Evolutionary conservation across 2,329 filamentous ascomycete genomes (phyloP).

Genomic region (Aspergillus flavus): DNA sequence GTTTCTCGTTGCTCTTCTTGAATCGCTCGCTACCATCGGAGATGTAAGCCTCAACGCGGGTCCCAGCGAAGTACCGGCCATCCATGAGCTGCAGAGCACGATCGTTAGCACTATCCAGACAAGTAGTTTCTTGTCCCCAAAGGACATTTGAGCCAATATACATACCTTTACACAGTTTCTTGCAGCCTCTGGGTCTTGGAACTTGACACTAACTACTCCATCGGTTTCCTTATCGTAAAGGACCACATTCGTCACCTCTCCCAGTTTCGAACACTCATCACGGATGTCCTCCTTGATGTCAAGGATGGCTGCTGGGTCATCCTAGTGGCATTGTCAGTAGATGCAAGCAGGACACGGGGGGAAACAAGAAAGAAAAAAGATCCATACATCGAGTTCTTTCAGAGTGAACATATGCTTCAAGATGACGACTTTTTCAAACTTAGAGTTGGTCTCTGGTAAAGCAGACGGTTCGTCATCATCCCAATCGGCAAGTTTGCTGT

Average conservation of each 20-base stretch:
- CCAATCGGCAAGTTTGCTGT: constrained; percentile 89
- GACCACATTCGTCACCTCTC: constrained; percentile 86
- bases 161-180: constrained; percentile 65
- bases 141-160: neutral
- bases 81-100: constrained; percentile 62
- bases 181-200: constrained; percentile 71
- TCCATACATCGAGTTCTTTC: constrained; percentile 67
- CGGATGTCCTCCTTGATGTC: constrained; percentile 95
- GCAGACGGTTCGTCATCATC: constrained; percentile 78
- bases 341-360: neutral
- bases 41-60: constrained; percentile 70
- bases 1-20: constrained; percentile 62
- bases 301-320: constrained; percentile 78
- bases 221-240: constrained; percentile 85
- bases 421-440: constrained; percentile 80
- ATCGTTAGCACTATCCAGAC: constrained; percentile 11
- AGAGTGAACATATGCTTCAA: constrained; percentile 93
- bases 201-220: constrained; percentile 84
- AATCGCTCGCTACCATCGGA: constrained; percentile 73
- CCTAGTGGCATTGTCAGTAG: constrained; percentile 41
- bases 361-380: neutral
- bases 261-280: constrained; percentile 84
- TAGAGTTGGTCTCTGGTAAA: constrained; percentile 58
- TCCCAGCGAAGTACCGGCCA: constrained; percentile 76
- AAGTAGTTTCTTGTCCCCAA: neutral